These are phyloP conservation scores for Sporobolomyces pararoseus DNA, from an alignment of 768 basidiomycete genomes.

Conservation along the genomic window DNA sequence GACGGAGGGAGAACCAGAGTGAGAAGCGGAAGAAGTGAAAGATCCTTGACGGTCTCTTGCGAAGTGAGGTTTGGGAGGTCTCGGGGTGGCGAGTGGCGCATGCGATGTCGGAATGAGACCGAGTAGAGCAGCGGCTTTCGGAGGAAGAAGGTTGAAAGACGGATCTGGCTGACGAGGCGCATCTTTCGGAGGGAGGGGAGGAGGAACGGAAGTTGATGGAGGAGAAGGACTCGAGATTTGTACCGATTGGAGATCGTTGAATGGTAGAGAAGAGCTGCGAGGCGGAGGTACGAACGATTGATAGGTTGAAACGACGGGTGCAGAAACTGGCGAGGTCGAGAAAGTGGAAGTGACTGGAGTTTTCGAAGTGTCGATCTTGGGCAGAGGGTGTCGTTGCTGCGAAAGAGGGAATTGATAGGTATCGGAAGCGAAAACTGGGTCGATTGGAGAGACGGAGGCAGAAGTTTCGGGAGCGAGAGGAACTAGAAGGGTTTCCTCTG, in stretches of 20 bases:
- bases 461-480: background rate
- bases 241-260: conserved; percentile 9
- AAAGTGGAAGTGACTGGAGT: background rate
- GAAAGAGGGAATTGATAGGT: background rate
- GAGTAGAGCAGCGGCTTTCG: conserved; percentile 32
- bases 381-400: background rate
- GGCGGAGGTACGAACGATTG: background rate
- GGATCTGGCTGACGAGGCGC: background rate
- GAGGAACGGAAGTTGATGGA: background rate
- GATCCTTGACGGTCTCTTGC: background rate
- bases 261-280: conserved; percentile 18
- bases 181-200: conserved; percentile 14
- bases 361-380: background rate
- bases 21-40: too few species aligned
- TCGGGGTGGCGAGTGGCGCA: background rate
- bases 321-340: conserved; percentile 11
- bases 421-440: background rate
- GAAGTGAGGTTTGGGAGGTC: background rate
- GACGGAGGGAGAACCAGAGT: background rate
- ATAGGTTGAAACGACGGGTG: conserved; percentile 2
- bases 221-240: background rate
- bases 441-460: background rate
- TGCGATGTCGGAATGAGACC: conserved; percentile 21
- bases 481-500: background rate
- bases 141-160: conserved; percentile 10